These are phyloP conservation scores for Volvariella surrecta DNA, from an alignment of 1,284 basidiomycete genomes.

Conservation along the genomic window DNA sequence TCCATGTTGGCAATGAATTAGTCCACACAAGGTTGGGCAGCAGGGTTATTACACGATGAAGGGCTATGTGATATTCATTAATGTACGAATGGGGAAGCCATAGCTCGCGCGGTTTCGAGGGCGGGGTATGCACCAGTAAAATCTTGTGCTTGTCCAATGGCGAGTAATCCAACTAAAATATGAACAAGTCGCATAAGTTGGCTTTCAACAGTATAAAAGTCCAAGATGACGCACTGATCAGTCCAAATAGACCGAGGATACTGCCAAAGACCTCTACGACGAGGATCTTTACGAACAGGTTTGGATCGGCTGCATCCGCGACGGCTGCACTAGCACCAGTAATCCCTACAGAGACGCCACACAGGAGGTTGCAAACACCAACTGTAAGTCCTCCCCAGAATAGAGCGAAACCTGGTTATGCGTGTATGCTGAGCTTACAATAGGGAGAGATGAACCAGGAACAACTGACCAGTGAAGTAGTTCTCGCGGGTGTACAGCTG, in stretches of 20 bases:
- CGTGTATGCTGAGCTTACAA: background rate
- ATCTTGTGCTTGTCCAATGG: constrained; percentile 50
- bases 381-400: constrained; percentile 96
- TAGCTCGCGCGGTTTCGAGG: too few relatives aligned
- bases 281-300: constrained; percentile 89
- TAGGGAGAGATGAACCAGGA: background rate
- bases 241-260: constrained; percentile 84
- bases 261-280: constrained; percentile 94
- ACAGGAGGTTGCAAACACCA: constrained; percentile 87
- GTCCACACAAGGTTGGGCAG: too few relatives aligned
- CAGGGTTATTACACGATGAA: too few relatives aligned
- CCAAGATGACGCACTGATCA: constrained; percentile 65
- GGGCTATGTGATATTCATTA: too few relatives aligned
- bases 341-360: constrained; percentile 86
- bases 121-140: constrained; percentile 33
- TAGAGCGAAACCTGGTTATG: constrained; percentile 66
- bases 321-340: constrained; percentile 90
- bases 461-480: constrained; percentile 74
- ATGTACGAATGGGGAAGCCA: too few relatives aligned
- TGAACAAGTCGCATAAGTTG: constrained; percentile 6
- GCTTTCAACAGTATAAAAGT: background rate
- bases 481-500: constrained; percentile 74
- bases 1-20: too few relatives aligned
- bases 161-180: constrained; percentile 66
- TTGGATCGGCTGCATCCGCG: constrained; percentile 88